A percentile compares a stretch with the other conserved stretches of the same genome.
Conservation (phyloP, 129 eudicot species). For the Artemisia tridentata region DNA sequence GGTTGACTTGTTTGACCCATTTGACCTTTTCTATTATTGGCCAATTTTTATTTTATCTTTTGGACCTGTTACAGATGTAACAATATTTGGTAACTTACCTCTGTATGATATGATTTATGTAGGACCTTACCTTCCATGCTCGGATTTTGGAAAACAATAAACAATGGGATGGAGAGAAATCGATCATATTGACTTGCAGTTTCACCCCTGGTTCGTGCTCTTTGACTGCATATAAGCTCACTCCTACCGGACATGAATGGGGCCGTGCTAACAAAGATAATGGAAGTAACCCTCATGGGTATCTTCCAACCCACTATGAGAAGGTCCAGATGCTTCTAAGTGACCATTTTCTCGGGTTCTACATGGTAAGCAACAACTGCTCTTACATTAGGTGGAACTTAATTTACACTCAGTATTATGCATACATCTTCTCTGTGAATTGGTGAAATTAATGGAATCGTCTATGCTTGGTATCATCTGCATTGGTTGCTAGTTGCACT, state of each 20-base stretch:
- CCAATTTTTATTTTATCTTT: too few species aligned
- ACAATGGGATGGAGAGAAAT: conserved; percentile 99
- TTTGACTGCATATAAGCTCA: conserved; percentile 89
- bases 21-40: too few species aligned
- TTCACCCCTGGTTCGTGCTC: conserved; percentile 99
- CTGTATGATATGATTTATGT: not conserved
- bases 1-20: too few species aligned
- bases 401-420: too few species aligned
- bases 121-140: conserved; percentile 91
- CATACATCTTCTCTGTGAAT: too few species aligned
- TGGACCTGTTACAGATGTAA: too few species aligned
- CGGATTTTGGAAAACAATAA: conserved; percentile 79
- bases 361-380: conserved; percentile 65
- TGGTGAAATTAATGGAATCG: too few species aligned
- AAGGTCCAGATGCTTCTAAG: conserved; percentile 97
- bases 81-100: not conserved
- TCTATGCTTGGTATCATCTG: too few species aligned
- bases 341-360: conserved; percentile 97
- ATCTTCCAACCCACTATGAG: conserved; percentile 94
- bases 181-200: conserved; percentile 90
- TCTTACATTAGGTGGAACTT: not conserved
- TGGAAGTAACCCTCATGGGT: conserved; percentile 92
- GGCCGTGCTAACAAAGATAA: conserved; percentile 87
- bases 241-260: conserved; percentile 98
- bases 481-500: too few species aligned